A percentile compares a stretch with the other conserved stretches of the same genome.
Evolutionary conservation across 768 basidiomycete species (phyloP).

Genomic region (Rhodotorula sphaerocarpa): DNA sequence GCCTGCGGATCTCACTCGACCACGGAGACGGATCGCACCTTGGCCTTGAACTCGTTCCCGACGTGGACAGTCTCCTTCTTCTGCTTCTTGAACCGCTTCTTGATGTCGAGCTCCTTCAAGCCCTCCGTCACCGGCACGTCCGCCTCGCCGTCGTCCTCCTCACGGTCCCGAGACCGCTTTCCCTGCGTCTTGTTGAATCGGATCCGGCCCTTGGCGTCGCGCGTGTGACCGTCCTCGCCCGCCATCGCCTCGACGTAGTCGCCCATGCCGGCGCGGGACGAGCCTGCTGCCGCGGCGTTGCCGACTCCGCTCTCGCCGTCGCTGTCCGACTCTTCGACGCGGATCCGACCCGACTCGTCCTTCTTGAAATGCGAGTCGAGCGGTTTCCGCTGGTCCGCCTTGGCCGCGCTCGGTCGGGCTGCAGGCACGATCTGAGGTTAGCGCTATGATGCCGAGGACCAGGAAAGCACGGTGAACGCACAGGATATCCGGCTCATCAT

Average conservation of each 20-base stretch:
- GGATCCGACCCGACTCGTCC: constrained; percentile 48
- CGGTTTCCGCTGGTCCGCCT: constrained; percentile 10
- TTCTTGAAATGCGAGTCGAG: constrained; percentile 60
- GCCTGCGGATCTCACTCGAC: constrained; percentile 1
- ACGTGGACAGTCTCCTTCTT: constrained; percentile 51
- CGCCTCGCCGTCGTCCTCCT: constrained; percentile 53
- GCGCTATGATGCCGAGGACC: background rate
- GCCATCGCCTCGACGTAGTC: constrained; percentile 77
- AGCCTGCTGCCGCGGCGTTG: constrained; percentile 68
- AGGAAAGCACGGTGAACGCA: background rate
- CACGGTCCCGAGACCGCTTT: constrained; percentile 56
- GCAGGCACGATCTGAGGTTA: constrained; percentile 29
- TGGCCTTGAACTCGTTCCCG: constrained; percentile 91
- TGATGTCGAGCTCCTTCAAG: constrained; percentile 69
- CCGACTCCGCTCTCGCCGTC: constrained; percentile 54
- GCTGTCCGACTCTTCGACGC: constrained; percentile 44
- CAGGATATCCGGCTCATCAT: constrained; percentile 47
- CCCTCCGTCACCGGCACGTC: constrained; percentile 42
- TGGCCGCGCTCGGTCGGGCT: constrained; percentile 19
- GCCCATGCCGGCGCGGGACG: constrained; percentile 68
- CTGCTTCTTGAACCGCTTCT: constrained; percentile 49
- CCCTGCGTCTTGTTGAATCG: constrained; percentile 98
- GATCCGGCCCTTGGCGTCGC: constrained; percentile 71
- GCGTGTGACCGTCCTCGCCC: constrained; percentile 80
- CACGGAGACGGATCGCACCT: constrained; percentile 52